Base-by-base conservation (phyloP, 345 rosid species). In the Salix dunnii region DNA sequence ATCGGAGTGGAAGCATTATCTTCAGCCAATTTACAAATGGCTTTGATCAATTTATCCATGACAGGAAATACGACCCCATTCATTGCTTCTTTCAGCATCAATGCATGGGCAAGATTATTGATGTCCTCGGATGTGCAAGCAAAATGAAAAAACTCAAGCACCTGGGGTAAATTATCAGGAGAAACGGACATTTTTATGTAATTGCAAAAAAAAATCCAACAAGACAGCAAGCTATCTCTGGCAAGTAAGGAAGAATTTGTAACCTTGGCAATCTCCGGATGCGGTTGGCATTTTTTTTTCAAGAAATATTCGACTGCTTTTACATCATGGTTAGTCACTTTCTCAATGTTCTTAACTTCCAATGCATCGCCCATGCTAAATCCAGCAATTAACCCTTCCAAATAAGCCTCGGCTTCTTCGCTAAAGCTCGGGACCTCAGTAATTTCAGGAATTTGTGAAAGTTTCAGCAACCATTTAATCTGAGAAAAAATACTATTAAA, bases 71-170 rank as follows among this genome's bases (percentile, higher is more conserved):
- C 81, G 68, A 92, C 95, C 1, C 78, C 73, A 38, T 81, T 76
- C 81, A 89, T 81, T 40, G 95, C 83, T 69, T 94, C 93, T 87
- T 87, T 89, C 82, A 96, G 85, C 99, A 96, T 96, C 87, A 92
- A 80, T 42, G 84, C 98, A 83, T 96, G 95, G 53, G 97, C 92
- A 42, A 96, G 94, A 79, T 94, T 96, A 87, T 92, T 96, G 78
- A 94, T 94, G 79, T 96, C 99, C 82, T 94, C 99, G 1, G 98
- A 94, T 13, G 98, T 92, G 81, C 97, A 96, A 84, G 98, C 95
- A 76, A 92, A 94, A 86, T 94, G 99, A 78, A 96, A 92, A 84
- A 91, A 96, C 80, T 96, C 97, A 76, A 91, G 91, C 77, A 94
- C 98, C 99, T 93, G 87, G 74, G 46, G 43, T 72, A 48, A 76